These are phyloP conservation scores for Cadophora gregata DNA, from an alignment of 2,329 filamentous ascomycete genomes.

Conservation along the genomic window DNA sequence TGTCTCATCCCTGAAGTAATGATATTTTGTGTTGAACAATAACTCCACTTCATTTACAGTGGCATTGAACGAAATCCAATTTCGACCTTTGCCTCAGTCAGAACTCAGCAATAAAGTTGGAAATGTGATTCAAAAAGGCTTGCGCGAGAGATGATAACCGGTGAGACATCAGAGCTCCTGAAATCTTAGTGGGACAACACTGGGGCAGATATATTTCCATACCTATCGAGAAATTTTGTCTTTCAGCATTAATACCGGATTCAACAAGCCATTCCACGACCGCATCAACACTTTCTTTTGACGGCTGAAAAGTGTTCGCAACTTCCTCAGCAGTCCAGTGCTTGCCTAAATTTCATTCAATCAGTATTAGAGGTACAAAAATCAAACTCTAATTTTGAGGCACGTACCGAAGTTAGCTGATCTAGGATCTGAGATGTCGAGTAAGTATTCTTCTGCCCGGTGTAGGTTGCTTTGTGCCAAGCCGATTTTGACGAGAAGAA, in stretches of 20 bases:
- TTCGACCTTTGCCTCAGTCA: conserved; percentile 48
- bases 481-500: conserved; percentile 44
- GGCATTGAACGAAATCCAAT: conserved; percentile 41
- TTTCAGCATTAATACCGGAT: conserved; percentile 51
- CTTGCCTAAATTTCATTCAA: conserved; percentile 42
- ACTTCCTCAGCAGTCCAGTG: conserved; percentile 51
- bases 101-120: conserved; percentile 44
- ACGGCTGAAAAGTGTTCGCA: conserved; percentile 51
- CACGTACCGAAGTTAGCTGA: conserved; percentile 47
- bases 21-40: conserved; percentile 57
- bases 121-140: not conserved
- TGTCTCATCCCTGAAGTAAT: conserved; percentile 49
- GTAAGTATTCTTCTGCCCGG: conserved; percentile 50
- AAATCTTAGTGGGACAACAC: not conserved
- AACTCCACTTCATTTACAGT: conserved; percentile 51
- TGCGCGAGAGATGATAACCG: not conserved
- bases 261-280: conserved; percentile 58
- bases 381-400: not conserved
- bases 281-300: conserved; percentile 51
- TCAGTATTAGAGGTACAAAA: not conserved
- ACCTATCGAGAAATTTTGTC: not conserved
- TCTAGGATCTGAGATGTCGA: conserved; percentile 51
- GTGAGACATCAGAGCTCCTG: conserved; percentile 41
- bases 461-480: conserved; percentile 53
- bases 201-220: not conserved